Evolutionary conservation across 2,329 filamentous ascomycete species (phyloP).

Genomic region (Xylaria arbuscula): DNA sequence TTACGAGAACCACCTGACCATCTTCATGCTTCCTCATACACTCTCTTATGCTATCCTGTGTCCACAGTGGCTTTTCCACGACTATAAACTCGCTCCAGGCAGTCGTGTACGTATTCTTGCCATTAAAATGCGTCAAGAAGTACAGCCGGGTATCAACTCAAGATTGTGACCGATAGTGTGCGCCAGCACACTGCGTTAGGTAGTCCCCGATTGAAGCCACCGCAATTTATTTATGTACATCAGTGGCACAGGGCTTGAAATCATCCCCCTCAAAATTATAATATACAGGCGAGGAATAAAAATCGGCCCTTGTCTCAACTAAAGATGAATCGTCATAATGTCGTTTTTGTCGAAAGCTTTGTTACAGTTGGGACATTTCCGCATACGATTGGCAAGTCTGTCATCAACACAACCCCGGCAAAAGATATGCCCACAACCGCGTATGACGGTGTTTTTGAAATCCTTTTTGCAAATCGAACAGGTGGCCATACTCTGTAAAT

Average conservation of each 20-base stretch:
- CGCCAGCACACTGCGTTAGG: conserved; percentile 18
- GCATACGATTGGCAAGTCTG: conserved; percentile 86
- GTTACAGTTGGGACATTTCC: conserved; percentile 95
- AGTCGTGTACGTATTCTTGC: conserved; percentile 12
- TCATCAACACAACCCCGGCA: conserved; percentile 92
- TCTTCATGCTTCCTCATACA: conserved; percentile 24
- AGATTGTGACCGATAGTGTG: conserved; percentile 15
- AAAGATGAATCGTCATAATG: conserved; percentile 77
- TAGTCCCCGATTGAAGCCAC: conserved; percentile 1
- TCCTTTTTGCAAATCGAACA: conserved; percentile 93
- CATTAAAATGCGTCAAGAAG: conserved; percentile 13
- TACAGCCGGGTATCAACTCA: conserved; percentile 24
- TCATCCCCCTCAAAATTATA: conserved; percentile 34
- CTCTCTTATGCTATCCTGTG: conserved; percentile 38
- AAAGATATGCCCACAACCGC: conserved; percentile 94
- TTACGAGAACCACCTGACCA: conserved; percentile 22
- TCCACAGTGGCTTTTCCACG: conserved; percentile 16
- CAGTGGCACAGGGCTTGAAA: conserved; percentile 29
- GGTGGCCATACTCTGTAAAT: conserved; percentile 74
- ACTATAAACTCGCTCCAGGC: conserved; percentile 16
- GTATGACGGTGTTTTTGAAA: conserved; percentile 93
- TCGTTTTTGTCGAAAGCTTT: conserved; percentile 92
- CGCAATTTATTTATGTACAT: conserved; percentile 36
- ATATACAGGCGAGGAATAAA: conserved; percentile 31
- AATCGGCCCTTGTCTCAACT: conserved; percentile 25